Evolutionary conservation across 2,329 filamentous ascomycete genomes (phyloP).

Genomic region (Clarireedia homoeocarpa): DNA sequence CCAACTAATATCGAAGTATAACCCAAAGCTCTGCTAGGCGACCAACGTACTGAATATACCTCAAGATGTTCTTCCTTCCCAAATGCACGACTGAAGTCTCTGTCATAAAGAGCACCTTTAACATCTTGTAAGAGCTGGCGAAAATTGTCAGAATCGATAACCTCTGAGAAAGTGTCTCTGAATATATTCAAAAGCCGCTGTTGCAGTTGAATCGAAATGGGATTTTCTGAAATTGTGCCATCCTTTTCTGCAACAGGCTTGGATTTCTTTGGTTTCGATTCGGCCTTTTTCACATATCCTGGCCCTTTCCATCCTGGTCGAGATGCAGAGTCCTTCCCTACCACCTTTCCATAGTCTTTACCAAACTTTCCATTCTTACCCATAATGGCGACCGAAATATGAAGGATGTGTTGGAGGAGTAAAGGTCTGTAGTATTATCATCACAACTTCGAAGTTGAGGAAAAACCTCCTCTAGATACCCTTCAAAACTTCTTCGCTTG

Average conservation of each 20-base stretch:
- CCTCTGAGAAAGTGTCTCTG: constrained; percentile 49
- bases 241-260: constrained; percentile 7
- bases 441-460: background rate
- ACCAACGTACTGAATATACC: constrained; percentile 87
- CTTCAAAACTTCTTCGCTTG: background rate
- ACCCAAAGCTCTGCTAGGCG: constrained; percentile 73
- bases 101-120: constrained; percentile 76
- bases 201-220: constrained; percentile 46
- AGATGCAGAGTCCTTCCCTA: constrained; percentile 17
- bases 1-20: constrained; percentile 52
- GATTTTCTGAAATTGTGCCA: constrained; percentile 3
- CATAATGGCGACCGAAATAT: constrained; percentile 13
- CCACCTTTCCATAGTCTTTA: constrained; percentile 22
- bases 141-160: constrained; percentile 41
- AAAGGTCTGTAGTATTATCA: background rate
- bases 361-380: constrained; percentile 21
- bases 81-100: constrained; percentile 80
- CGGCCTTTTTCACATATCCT: constrained; percentile 20
- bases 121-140: constrained; percentile 63
- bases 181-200: constrained; percentile 71
- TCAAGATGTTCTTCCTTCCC: constrained; percentile 61
- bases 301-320: constrained; percentile 26
- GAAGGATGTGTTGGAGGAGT: background rate
- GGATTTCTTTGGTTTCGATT: constrained; percentile 9
- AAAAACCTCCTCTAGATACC: background rate